Evolutionary conservation across 1,284 basidiomycete genomes (phyloP), one percentile per base, ranked within the genome.

Genomic region (Tilletia indica): DNA sequence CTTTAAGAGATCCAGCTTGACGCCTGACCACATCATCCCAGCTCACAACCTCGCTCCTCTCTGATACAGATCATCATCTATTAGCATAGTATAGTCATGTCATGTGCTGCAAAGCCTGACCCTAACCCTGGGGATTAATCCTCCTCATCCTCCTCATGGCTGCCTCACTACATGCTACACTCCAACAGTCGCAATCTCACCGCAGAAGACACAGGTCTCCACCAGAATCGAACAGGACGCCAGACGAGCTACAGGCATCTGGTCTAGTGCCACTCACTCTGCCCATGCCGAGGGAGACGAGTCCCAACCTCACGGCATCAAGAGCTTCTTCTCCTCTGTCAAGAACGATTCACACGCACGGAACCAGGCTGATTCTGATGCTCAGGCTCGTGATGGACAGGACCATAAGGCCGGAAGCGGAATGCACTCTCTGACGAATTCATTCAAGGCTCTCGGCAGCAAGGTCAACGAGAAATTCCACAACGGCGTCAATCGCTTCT

Each of bases 391-490:
- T 25, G 31, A 34, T 11, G 12, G 34, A 39, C 34, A 19, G 9
- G 19, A 54, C 6, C 51, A 19, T 8, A 66, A 31, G 63, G 49
- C 45, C n/a, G 49, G 45, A 21, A 31, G 21, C 4, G 49, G 66
- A 14, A 54, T 49, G n/a, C 25, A 49, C 34, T 54, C 47, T 54
- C 48, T 69, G 3, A 42, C 61, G 19, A 45, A 69, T n/a, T 58
- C 54, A 5, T 69, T 69, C 68, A 69, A 69, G 61, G 39, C 39
- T 19, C 45, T 69, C 19, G 68, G 68, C 4, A 36, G 38, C 68
- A 69, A 49, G 47, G 31, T 69, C n/a, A 21, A 51, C 48, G 47
- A 69, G 49, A 69, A 69, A 25, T 34, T 54, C 47, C 54, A 69
- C n/a, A 49, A 69, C 21, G 68, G 68, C 36, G 48, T 12, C 39